Evolutionary conservation across 345 rosid species (phyloP).

Genomic region (Moricandia moricandioides): DNA sequence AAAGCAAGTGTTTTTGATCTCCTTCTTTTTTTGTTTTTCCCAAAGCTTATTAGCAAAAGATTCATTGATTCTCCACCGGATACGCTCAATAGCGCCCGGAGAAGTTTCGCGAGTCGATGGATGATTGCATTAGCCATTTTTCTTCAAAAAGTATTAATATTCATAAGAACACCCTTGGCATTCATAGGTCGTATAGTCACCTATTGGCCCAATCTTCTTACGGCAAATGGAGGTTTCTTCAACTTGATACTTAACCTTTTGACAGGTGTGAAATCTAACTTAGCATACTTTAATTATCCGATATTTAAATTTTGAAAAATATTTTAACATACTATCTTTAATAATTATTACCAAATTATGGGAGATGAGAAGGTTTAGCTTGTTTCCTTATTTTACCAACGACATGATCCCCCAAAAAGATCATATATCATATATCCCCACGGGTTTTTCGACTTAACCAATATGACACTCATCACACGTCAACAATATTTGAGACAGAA

Average conservation of each 20-base stretch:
- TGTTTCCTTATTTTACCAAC: neutral
- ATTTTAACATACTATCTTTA: neutral
- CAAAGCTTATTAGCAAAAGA: constrained; percentile 6
- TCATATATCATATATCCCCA: neutral
- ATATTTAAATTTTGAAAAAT: neutral
- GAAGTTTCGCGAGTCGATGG: constrained; percentile 27
- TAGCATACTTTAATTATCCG: neutral
- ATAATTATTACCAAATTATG: neutral
- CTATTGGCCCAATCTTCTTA: constrained; percentile 23
- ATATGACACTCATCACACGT: constrained; percentile 14
- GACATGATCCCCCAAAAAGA: neutral
- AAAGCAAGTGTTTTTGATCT: constrained; percentile 46
- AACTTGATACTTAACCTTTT: constrained; percentile 24
- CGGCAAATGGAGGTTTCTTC: constrained; percentile 30
- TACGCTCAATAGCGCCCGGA: constrained; percentile 12
- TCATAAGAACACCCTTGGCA: neutral
- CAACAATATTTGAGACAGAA: neutral
- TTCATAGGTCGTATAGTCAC: constrained; percentile 14
- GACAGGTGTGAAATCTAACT: constrained; percentile 14
- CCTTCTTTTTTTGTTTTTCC: constrained; percentile 36
- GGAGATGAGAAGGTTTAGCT: neutral
- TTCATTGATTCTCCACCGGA: constrained; percentile 35
- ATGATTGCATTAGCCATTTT: constrained; percentile 21
- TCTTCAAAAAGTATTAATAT: constrained; percentile 4
- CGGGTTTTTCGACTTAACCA: constrained; percentile 5